These are phyloP conservation scores for Calonectria hawksworthii DNA, from an alignment of 2,329 filamentous ascomycete genomes.

Conservation along the genomic window DNA sequence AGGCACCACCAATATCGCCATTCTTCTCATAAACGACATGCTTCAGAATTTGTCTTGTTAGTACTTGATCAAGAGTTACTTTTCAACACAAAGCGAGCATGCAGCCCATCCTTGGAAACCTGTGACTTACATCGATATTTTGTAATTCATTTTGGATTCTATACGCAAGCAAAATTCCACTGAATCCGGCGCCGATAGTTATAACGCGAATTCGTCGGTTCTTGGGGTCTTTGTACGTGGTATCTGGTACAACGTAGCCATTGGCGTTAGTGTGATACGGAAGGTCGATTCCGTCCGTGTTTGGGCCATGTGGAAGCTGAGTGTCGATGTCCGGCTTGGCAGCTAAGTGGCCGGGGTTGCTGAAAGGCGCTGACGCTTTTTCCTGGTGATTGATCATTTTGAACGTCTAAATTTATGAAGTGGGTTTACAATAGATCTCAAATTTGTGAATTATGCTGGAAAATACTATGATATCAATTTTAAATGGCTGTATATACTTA, in stretches of 20 bases:
- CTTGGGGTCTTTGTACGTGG: neutral
- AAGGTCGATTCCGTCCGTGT: neutral
- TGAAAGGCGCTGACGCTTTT: neutral
- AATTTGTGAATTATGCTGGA: neutral
- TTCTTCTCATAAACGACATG: constrained; percentile 2
- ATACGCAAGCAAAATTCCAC: neutral
- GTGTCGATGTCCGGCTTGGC: neutral
- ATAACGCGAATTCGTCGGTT: neutral
- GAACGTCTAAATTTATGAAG: neutral
- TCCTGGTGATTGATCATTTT: constrained; percentile 5
- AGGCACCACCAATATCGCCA: neutral
- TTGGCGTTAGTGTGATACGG: neutral
- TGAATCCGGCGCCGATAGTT: neutral
- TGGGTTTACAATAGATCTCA: neutral
- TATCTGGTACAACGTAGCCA: neutral
- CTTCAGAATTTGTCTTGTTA: neutral
- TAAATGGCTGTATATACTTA: neutral
- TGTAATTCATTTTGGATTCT: constrained; percentile 6
- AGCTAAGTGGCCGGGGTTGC: neutral
- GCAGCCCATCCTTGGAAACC: no score
- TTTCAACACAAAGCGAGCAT: neutral
- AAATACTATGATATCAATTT: no score
- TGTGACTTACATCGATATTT: neutral
- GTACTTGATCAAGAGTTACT: neutral
- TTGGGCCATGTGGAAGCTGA: neutral